Evolutionary conservation across 169 alveolate genomes (phyloP), one percentile per base, ranked within the genome.

Genomic region (Eimeria necatrix): DNA sequence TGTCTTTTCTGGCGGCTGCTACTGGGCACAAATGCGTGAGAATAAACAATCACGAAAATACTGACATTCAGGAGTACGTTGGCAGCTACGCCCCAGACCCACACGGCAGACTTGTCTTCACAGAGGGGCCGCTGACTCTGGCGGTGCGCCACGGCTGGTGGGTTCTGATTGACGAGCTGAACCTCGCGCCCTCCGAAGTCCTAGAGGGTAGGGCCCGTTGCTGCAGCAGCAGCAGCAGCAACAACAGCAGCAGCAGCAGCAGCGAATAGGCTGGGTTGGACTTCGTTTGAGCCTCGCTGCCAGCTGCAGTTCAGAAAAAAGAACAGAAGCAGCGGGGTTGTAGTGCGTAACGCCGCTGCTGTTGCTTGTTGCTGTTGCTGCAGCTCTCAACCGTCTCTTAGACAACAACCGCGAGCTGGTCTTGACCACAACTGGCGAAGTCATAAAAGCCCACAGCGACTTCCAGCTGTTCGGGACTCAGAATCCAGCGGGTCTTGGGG

Each of bases 381-480:
- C 91, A 96, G 99, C 99, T 41, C 96, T 99, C 88, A 99, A 99
- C 94, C 98, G 99, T 95, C 98, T 99, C 61, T 97, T 99, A 74
- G 99, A 99, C 97, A 99, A 99, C 96, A 99, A 99, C 96, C 97
- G 99, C 68, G 99, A 99, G 96, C 94, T 99, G 56, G 98, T 98
- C 95, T 97, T 99, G 56, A 99, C 99, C 4, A 99, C 99, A 96
- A 99, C 99, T 9, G 98, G 99, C 91, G 98, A 98, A 49, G 97
- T 97, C 9, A 98, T 99, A 41, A 99, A 98, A 96, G 99, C 99
- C 1, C 99, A 99, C 95, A 98, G 97, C 64, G 99, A 99, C 95
- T 99, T 99, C 91, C 98, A 99, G 99, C 97, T 99, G 52, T 99
- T 99, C 94, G 99, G 99, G 7, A 99, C 99, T 0, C 99, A 99